These are phyloP conservation scores for Citrullus mucosospermus DNA, from an alignment of 306 rosid species.

Conservation along the genomic window DNA sequence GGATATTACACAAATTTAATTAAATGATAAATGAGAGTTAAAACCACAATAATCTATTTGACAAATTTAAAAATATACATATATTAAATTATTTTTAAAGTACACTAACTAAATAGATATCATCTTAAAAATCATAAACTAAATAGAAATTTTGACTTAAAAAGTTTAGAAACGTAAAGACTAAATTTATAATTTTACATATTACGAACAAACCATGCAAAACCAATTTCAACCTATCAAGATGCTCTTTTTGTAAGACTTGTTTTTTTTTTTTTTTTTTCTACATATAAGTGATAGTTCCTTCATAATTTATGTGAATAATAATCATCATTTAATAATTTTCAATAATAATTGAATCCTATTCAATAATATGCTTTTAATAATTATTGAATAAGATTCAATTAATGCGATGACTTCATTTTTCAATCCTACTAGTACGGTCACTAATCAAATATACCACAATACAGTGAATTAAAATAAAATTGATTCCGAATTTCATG, in stretches of 20 bases:
- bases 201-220: too few species aligned
- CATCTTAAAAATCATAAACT: too few species aligned
- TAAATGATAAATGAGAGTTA: too few species aligned
- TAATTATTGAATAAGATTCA: neutral
- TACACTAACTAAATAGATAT: too few species aligned
- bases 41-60: too few species aligned
- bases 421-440: neutral
- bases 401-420: neutral
- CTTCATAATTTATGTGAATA: neutral
- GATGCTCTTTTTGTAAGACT: neutral
- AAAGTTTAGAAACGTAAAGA: too few species aligned
- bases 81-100: too few species aligned
- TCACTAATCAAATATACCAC: neutral
- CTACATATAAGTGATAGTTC: neutral
- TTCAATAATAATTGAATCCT: neutral
- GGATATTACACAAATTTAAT: too few species aligned
- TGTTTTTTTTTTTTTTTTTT: neutral
- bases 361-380: neutral
- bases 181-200: too few species aligned
- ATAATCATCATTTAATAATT: conserved; percentile 1
- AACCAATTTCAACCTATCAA: too few species aligned
- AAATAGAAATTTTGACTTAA: too few species aligned
- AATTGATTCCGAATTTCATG: neutral
- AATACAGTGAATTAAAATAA: neutral
- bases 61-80: too few species aligned